phyloP scores from a whole-genome alignment of 169 alveolate species.

The Babesia divergens region DNA sequence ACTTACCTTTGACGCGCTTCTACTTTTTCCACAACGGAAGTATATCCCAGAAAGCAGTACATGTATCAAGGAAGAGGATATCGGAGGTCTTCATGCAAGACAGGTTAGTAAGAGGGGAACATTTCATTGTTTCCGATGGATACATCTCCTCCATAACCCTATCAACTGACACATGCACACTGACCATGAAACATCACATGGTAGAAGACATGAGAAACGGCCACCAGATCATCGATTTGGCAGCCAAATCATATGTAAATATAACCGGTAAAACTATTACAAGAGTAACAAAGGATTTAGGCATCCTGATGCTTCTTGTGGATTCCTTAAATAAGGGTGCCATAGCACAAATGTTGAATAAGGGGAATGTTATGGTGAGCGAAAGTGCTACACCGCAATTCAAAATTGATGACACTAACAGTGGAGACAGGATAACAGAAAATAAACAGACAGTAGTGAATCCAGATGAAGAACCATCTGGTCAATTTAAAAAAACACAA shows the following conservation, averaged over 20 bases:
- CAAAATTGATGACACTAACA: background rate
- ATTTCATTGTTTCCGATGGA: background rate
- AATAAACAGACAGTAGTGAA: background rate
- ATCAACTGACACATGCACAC: background rate
- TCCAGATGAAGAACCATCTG: background rate
- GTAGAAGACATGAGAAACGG: background rate
- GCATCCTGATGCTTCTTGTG: background rate
- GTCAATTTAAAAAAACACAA: background rate
- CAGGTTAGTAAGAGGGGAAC: background rate
- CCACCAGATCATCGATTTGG: background rate
- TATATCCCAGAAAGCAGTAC: background rate
- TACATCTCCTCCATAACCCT: background rate
- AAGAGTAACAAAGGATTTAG: constrained; percentile 12
- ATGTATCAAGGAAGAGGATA: background rate
- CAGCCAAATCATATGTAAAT: background rate
- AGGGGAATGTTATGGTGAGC: background rate
- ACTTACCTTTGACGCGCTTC: constrained; percentile 6
- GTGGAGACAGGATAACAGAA: background rate
- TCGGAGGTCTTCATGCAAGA: background rate
- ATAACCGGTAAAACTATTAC: background rate
- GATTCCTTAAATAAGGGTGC: background rate
- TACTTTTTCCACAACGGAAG: background rate
- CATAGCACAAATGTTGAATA: background rate
- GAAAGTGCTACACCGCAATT: background rate
- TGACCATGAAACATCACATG: background rate